phyloP scores from a whole-genome alignment of 73 alveolate genomes.

The Paramecium sexaurelia region DNA sequence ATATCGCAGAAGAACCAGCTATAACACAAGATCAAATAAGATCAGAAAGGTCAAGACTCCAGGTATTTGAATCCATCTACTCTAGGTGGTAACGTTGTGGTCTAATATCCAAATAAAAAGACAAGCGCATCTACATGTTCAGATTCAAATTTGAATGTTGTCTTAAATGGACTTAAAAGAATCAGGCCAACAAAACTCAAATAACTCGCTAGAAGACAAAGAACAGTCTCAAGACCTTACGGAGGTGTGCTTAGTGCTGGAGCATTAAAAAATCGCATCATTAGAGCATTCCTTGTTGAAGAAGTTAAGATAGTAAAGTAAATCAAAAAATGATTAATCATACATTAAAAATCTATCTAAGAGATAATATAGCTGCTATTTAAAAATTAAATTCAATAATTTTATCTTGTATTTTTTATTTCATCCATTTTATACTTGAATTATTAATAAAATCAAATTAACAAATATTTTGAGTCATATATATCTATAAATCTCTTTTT shows the following conservation, averaged over 20 bases:
- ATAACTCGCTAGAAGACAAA: conserved; percentile 71
- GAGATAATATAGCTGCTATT: neutral
- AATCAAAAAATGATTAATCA: conserved; percentile 27
- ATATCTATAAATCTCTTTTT: too few species aligned
- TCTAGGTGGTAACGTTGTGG: conserved; percentile 67
- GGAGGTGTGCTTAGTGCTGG: conserved; percentile 77
- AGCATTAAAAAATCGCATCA: conserved; percentile 74
- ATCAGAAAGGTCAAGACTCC: conserved; percentile 73
- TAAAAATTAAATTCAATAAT: neutral
- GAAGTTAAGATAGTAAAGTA: conserved; percentile 81
- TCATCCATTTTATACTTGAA: too few species aligned
- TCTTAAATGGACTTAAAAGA: conserved; percentile 73
- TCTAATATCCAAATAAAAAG: conserved; percentile 75
- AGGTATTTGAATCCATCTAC: conserved; percentile 65
- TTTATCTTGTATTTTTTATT: neutral
- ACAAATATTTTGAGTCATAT: too few species aligned
- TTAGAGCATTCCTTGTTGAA: conserved; percentile 84
- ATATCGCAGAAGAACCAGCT: conserved; percentile 66
- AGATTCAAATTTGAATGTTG: conserved; percentile 59
- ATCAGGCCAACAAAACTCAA: conserved; percentile 69
- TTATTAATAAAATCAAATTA: too few species aligned
- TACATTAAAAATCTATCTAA: neutral
- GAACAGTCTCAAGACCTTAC: conserved; percentile 82
- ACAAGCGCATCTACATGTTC: conserved; percentile 64
- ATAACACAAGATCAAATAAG: conserved; percentile 69